A percentile compares a stretch with the other conserved stretches of the same genome.
Evolutionary conservation across 164 flowering plant genomes (phyloP).

Genomic region (Vitis rupestris): DNA sequence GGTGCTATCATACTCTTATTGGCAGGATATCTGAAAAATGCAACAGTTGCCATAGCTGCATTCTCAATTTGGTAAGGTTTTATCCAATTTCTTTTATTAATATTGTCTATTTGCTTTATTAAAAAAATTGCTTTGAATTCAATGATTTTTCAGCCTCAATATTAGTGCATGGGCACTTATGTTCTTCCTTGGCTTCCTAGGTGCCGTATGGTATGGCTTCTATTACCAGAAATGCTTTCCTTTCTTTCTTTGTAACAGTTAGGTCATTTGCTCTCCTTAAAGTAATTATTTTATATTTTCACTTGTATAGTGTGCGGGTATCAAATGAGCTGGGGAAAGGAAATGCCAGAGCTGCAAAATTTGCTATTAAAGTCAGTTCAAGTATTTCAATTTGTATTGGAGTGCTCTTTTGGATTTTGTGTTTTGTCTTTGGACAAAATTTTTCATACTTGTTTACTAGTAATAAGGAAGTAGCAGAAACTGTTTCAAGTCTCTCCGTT

Average conservation of each 20-base stretch:
- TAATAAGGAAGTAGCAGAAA: constrained; percentile 21
- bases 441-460: constrained; percentile 42
- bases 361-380: constrained; percentile 19
- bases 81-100: not conserved
- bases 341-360: constrained; percentile 42
- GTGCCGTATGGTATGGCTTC: constrained; percentile 35
- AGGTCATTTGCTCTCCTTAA: not conserved
- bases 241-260: not conserved
- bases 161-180: not conserved
- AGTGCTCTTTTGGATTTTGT: constrained; percentile 26
- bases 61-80: constrained; percentile 9
- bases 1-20: not conserved
- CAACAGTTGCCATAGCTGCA: not conserved
- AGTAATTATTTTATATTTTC: not conserved
- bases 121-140: too few species aligned
- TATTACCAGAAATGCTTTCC: not conserved
- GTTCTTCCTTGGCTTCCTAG: constrained; percentile 37
- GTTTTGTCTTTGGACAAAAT: constrained; percentile 15
- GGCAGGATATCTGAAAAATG: constrained; percentile 3
- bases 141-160: not conserved
- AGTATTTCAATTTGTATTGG: constrained; percentile 18
- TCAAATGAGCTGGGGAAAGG: constrained; percentile 58
- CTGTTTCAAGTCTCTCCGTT: constrained; percentile 35
- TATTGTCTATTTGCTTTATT: too few species aligned
- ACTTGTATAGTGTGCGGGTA: constrained; percentile 33